Evolutionary conservation across 2,329 filamentous ascomycete species (phyloP).

Genomic region (Aspergillus novofumigatus): DNA sequence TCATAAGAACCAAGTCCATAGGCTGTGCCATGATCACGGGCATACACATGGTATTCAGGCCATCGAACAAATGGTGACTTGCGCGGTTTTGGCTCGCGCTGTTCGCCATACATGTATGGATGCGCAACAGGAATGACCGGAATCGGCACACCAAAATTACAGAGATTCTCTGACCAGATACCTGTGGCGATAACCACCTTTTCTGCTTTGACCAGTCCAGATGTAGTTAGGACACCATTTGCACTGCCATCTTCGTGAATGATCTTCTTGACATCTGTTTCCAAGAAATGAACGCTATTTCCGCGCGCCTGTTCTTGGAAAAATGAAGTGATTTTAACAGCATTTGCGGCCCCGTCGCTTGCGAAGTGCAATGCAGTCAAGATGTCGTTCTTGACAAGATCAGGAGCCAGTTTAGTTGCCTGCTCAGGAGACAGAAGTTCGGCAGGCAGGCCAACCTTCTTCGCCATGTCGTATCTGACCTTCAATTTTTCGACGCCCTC

Average conservation of each 20-base stretch:
- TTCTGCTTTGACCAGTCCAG: slow-evolving; percentile 9
- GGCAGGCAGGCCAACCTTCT: slow-evolving; percentile 20
- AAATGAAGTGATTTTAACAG: slow-evolving; percentile 19
- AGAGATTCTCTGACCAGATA: slow-evolving; percentile 27
- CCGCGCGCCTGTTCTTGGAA: slow-evolving; percentile 19
- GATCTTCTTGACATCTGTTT: slow-evolving; percentile 17
- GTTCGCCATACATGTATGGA: slow-evolving; percentile 31
- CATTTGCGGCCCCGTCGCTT: slow-evolving; percentile 26
- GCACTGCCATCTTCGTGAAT: slow-evolving; percentile 14
- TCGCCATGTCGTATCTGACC: slow-evolving; percentile 15
- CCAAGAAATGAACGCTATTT: slow-evolving; percentile 19
- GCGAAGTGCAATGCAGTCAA: slow-evolving; percentile 21
- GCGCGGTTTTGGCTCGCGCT: slow-evolving; percentile 11
- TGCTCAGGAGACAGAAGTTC: slow-evolving; percentile 20
- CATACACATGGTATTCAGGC: slow-evolving; percentile 34
- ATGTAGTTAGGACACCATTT: slow-evolving; percentile 14
- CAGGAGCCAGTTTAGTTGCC: slow-evolving; percentile 22
- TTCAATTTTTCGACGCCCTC: slow-evolving; percentile 17
- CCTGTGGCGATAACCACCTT: slow-evolving; percentile 26
- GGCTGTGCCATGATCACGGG: slow-evolving; percentile 29
- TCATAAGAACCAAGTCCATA: slow-evolving; percentile 34
- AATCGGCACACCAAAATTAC: slow-evolving; percentile 20
- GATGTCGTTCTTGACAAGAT: slow-evolving; percentile 23
- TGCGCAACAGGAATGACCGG: slow-evolving; percentile 33
- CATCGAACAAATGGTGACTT: slow-evolving; percentile 33